A percentile compares a stretch with the other conserved stretches of the same genome.
Conservation (phyloP, 2,329 filamentous ascomycete genomes). For the Microascus cirrosus region DNA sequence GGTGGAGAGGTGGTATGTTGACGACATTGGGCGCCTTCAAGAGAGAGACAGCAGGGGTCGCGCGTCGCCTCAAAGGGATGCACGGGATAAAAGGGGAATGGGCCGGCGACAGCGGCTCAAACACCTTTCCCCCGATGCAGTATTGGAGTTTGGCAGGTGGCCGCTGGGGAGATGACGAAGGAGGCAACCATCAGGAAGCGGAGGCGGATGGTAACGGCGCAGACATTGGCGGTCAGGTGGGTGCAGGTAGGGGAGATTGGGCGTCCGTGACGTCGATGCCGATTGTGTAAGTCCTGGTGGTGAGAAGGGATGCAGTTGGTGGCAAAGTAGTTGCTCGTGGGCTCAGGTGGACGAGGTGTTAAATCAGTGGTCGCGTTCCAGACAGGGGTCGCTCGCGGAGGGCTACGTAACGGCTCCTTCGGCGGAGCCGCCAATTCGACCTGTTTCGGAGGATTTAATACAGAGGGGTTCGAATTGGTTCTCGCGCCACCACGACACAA, state of each 20-base stretch:
- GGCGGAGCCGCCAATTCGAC: not conserved
- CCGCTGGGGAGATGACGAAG: not conserved
- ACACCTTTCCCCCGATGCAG: not conserved
- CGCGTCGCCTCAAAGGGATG: too few species aligned
- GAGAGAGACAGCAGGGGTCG: not conserved
- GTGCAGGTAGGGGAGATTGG: not conserved
- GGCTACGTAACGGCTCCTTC: not conserved
- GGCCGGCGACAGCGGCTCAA: not conserved
- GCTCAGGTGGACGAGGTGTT: not conserved
- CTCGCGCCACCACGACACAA: not conserved
- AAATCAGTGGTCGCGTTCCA: not conserved
- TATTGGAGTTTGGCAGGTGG: conserved; percentile 1
- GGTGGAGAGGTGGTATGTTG: conserved; percentile 26
- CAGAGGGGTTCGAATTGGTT: not conserved
- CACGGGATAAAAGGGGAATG: not conserved
- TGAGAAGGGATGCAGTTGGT: not conserved
- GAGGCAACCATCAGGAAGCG: not conserved
- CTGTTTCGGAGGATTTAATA: not conserved
- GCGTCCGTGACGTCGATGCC: not conserved
- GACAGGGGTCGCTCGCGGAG: not conserved
- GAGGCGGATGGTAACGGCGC: not conserved
- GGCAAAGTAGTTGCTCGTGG: not conserved
- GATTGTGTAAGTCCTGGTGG: not conserved
- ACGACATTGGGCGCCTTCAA: conserved; percentile 20
- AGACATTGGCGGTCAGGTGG: not conserved